Percentiles rank a stretch among this genome's conserved stretches.
These are phyloP conservation scores for Wickerhamomyces sydowiorum DNA, from an alignment of 805 yeast genomes.

Conservation along the genomic window DNA sequence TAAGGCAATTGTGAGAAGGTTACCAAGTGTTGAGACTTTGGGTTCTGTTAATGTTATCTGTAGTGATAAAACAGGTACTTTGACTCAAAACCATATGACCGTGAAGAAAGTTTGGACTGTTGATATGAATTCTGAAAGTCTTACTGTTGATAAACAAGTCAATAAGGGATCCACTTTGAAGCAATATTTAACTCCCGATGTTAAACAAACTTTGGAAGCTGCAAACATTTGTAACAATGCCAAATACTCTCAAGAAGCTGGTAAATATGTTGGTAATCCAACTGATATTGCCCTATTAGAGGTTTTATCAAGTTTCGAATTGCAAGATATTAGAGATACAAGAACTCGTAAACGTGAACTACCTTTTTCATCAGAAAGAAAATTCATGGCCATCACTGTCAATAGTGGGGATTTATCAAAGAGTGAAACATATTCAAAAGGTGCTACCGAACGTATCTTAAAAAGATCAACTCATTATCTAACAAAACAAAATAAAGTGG, in stretches of 20 bases:
- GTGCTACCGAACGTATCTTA: slow-evolving; percentile 79
- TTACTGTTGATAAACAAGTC: slow-evolving; percentile 41
- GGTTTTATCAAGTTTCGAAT: slow-evolving; percentile 60
- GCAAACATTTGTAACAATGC: slow-evolving; percentile 78
- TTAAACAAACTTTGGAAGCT: slow-evolving; percentile 48
- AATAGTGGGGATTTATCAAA: slow-evolving; percentile 54
- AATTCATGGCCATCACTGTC: slow-evolving; percentile 82
- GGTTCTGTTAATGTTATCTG: slow-evolving; percentile 94
- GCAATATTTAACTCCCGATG: slow-evolving; percentile 47
- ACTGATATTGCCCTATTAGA: slow-evolving; percentile 90
- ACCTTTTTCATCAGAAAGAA: slow-evolving; percentile 80
- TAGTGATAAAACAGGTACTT: slow-evolving; percentile 86
- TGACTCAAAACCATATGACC: slow-evolving; percentile 89
- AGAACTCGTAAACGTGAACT: slow-evolving; percentile 61
- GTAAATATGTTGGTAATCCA: slow-evolving; percentile 81
- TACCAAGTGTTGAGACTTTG: slow-evolving; percentile 92
- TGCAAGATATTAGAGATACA: slow-evolving; percentile 63
- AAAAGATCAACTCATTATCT: slow-evolving; percentile 53
- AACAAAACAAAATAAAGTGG: slow-evolving; percentile 52
- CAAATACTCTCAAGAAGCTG: slow-evolving; percentile 60
- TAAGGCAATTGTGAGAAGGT: slow-evolving; percentile 87
- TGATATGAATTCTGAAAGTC: slow-evolving; percentile 41
- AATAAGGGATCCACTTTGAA: slow-evolving; percentile 27
- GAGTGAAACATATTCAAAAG: slow-evolving; percentile 68
- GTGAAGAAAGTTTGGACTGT: slow-evolving; percentile 78